phyloP scores from a whole-genome alignment of 192 early-diverging fungal genomes.

The Neocallimastix lanati region DNA sequence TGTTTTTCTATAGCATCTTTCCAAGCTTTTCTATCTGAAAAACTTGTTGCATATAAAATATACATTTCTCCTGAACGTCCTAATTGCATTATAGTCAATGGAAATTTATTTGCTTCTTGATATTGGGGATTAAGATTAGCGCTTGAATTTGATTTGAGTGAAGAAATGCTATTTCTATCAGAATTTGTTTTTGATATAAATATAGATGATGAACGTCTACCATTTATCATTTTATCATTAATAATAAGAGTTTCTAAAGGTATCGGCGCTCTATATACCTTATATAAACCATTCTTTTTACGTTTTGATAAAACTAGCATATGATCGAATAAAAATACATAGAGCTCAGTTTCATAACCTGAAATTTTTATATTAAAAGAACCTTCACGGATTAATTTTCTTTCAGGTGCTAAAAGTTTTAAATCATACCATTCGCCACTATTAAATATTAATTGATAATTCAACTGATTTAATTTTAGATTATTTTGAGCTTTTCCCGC shows the following conservation, averaged over 20 bases:
- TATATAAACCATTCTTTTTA: conserved; percentile 29
- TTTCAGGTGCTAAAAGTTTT: conserved; percentile 45
- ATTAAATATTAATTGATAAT: conserved; percentile 3
- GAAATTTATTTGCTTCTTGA: conserved; percentile 13
- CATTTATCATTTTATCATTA: conserved; percentile 19
- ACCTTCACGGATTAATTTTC: conserved; percentile 62
- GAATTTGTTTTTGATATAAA: conserved; percentile 7
- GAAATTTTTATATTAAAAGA: conserved; percentile 45
- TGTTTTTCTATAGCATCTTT: conserved; percentile 57
- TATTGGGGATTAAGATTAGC: neutral
- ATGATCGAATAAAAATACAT: conserved; percentile 77
- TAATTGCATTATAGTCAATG: conserved; percentile 55
- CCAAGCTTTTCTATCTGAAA: conserved; percentile 64
- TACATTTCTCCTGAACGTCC: conserved; percentile 51
- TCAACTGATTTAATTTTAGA: conserved; percentile 41
- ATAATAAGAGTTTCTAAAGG: conserved; percentile 45
- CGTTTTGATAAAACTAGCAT: conserved; percentile 54
- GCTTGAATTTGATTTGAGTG: neutral
- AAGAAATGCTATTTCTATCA: conserved; percentile 10
- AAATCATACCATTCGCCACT: conserved; percentile 42
- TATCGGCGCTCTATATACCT: conserved; percentile 40
- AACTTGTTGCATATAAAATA: conserved; percentile 55
- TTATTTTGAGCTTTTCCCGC: conserved; percentile 76
- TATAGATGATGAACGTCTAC: neutral
- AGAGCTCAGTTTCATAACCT: conserved; percentile 39